phyloP scores from a whole-genome alignment of 805 yeast genomes.

The Nakazawaea anatomiae region DNA sequence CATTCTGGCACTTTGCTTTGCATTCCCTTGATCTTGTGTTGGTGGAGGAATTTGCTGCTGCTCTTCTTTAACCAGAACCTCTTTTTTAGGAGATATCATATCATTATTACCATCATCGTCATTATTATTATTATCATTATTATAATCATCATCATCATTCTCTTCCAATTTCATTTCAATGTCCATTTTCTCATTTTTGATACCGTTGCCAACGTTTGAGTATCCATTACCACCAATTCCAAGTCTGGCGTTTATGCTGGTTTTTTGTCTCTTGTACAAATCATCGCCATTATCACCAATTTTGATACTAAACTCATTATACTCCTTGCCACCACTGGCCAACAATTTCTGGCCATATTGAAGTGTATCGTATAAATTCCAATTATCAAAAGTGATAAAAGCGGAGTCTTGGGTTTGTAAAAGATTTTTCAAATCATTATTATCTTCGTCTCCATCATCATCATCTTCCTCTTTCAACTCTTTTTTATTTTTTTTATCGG shows the following conservation, averaged over 20 bases:
- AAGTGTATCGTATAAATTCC: conserved; percentile 43
- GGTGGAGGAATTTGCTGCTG: conserved; percentile 2
- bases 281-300: conserved; percentile 11
- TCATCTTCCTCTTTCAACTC: no score
- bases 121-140: no score
- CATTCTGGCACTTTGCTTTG: conserved; percentile 62
- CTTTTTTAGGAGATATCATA: no score
- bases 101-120: no score
- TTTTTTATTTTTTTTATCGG: conserved; percentile 16
- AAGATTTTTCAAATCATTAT: conserved; percentile 24
- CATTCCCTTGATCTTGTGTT: conserved; percentile 1
- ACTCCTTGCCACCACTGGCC: conserved; percentile 54
- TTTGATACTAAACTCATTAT: conserved; percentile 12
- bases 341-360: conserved; percentile 49
- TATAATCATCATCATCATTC: conserved; percentile 1
- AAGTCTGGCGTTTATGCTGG: conserved; percentile 22
- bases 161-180: conserved; percentile 22
- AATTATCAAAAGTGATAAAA: conserved; percentile 42
- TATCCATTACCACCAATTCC: conserved; percentile 19
- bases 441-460: conserved; percentile 16
- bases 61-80: conserved; percentile 10
- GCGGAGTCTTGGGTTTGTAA: conserved; percentile 39
- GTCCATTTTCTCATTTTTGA: neutral
- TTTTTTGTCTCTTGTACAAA: conserved; percentile 19
- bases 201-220: neutral